A percentile compares a stretch with the other conserved stretches of the same genome.
Conservation (phyloP, 2,329 filamentous ascomycete species). For the Epichloe sp. region DNA sequence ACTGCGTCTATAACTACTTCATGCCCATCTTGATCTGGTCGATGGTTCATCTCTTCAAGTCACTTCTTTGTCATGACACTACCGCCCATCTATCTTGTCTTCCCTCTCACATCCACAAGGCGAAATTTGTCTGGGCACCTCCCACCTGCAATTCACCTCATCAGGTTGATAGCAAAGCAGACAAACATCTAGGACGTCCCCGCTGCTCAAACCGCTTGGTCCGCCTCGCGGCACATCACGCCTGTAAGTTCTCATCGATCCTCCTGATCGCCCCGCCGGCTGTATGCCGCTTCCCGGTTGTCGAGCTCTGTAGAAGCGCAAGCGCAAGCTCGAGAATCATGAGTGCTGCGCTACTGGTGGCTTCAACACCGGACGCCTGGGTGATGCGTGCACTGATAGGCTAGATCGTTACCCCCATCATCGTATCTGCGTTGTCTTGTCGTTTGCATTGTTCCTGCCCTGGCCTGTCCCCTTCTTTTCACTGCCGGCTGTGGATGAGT, state of each 20-base stretch:
- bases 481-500: neutral
- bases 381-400: neutral
- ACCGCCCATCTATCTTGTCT: neutral
- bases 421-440: neutral
- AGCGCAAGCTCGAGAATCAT: neutral
- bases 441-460: neutral
- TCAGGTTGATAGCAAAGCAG: neutral
- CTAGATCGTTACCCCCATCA: neutral
- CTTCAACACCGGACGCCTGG: neutral
- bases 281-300: neutral
- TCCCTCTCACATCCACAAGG: neutral
- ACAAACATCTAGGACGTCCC: slow-evolving; percentile 1
- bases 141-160: neutral
- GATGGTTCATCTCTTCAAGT: slow-evolving; percentile 5
- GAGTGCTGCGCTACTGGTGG: too few species aligned
- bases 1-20: neutral
- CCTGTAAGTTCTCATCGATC: slow-evolving; percentile 4
- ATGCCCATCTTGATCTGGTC: slow-evolving; percentile 6
- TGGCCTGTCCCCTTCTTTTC: neutral
- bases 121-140: neutral
- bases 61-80: too few species aligned
- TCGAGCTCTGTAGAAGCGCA: neutral
- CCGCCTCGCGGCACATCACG: slow-evolving; percentile 2
- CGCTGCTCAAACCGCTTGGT: slow-evolving; percentile 3
- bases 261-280: neutral